These are phyloP conservation scores for Globisporangium irregulare DNA, from an alignment of 352 stramenopile genomes.

Conservation along the genomic window DNA sequence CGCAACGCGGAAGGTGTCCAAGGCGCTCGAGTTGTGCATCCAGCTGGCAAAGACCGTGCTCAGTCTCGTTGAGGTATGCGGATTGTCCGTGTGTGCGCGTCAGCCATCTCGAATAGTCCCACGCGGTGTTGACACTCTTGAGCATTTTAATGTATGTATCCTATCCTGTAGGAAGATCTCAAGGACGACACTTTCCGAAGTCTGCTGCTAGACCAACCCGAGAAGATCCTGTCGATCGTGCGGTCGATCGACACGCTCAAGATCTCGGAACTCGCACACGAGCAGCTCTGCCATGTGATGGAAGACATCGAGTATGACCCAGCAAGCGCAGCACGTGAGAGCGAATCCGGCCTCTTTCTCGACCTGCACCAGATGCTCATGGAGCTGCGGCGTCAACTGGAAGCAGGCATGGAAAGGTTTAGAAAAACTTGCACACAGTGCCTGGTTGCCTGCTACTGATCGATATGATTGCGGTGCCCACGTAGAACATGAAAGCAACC, in stretches of 20 bases:
- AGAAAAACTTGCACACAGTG: neutral
- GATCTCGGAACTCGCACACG: conserved; percentile 35
- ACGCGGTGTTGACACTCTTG: neutral
- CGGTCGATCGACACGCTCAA: conserved; percentile 23
- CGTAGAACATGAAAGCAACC: conserved; percentile 38
- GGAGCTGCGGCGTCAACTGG: conserved; percentile 31
- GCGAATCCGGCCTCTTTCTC: conserved; percentile 60
- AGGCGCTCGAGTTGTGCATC: conserved; percentile 46
- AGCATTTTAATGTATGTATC: neutral
- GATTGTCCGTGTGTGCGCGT: neutral
- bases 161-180: conserved; percentile 19
- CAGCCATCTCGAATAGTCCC: neutral
- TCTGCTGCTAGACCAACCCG: conserved; percentile 36
- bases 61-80: conserved; percentile 23
- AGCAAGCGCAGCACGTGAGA: conserved; percentile 47
- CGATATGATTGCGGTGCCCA: neutral
- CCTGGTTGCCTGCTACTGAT: neutral
- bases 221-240: conserved; percentile 32
- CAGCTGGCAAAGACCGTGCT: conserved; percentile 35
- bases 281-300: conserved; percentile 45
- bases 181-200: conserved; percentile 46
- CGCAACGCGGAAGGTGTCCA: conserved; percentile 44
- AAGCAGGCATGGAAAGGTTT: conserved; percentile 18
- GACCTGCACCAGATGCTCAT: conserved; percentile 43
- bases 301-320: conserved; percentile 58